phyloP scores from a whole-genome alignment of 2,329 filamentous ascomycete genomes.

The Ophiosphaerella korrae region DNA sequence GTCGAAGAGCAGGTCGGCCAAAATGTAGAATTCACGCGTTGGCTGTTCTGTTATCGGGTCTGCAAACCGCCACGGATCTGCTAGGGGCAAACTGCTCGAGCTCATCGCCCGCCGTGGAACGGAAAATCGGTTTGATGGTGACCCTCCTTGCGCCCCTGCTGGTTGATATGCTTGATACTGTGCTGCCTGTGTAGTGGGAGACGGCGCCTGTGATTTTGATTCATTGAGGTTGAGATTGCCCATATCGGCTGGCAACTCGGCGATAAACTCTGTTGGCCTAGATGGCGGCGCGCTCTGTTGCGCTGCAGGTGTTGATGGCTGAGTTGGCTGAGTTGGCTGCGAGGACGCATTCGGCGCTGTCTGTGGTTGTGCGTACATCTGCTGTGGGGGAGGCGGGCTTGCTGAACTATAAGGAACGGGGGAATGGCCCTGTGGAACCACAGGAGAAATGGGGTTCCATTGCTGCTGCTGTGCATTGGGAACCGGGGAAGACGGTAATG shows the following conservation, averaged over 20 bases:
- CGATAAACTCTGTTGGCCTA: constrained; percentile 35
- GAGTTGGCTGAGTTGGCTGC: constrained; percentile 15
- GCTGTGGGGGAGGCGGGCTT: constrained; percentile 25
- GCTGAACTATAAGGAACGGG: constrained; percentile 14
- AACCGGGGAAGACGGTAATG: constrained; percentile 15
- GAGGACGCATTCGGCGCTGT: constrained; percentile 11
- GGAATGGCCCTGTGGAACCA: constrained; percentile 14
- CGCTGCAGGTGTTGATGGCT: constrained; percentile 17
- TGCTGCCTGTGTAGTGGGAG: constrained; percentile 7
- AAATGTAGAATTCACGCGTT: constrained; percentile 43
- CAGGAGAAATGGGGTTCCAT: constrained; percentile 27
- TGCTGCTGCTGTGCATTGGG: constrained; percentile 25
- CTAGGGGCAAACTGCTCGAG: constrained; percentile 29
- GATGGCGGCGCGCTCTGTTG: constrained; percentile 11
- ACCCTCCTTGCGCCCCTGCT: constrained; percentile 14
- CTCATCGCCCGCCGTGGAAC: constrained; percentile 38
- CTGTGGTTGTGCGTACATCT: constrained; percentile 13
- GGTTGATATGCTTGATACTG: constrained; percentile 39
- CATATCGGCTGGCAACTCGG: constrained; percentile 42
- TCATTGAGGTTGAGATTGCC: constrained; percentile 30
- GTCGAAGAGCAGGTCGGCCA: constrained; percentile 44
- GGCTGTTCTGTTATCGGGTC: constrained; percentile 39
- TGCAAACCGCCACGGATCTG: constrained; percentile 44
- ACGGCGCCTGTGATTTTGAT: constrained; percentile 15
- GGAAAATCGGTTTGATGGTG: constrained; percentile 28